Evolutionary conservation across 768 basidiomycete genomes (phyloP).

Genomic region (Lentinula aciculospora): DNA sequence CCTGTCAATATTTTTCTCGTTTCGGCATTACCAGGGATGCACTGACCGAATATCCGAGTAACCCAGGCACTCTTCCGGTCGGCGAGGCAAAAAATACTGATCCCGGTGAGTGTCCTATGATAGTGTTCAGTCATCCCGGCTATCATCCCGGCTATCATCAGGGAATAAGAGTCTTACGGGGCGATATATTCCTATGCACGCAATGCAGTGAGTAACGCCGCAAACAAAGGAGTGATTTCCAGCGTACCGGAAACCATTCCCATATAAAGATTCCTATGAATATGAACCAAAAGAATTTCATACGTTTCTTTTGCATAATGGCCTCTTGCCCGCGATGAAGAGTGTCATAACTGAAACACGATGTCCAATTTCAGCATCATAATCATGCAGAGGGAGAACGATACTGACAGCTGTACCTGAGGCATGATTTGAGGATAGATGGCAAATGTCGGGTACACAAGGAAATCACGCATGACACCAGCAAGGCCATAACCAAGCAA

Average conservation of each 20-base stretch:
- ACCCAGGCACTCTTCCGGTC: conserved; percentile 42
- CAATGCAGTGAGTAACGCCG: conserved; percentile 30
- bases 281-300: conserved; percentile 51
- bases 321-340: conserved; percentile 39
- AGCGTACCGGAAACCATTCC: conserved; percentile 47
- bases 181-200: conserved; percentile 15
- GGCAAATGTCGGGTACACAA: conserved; percentile 47
- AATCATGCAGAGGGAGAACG: neutral
- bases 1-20: neutral
- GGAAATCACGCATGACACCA: conserved; percentile 40
- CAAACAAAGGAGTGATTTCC: neutral
- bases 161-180: conserved; percentile 5
- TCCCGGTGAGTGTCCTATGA: conserved; percentile 43
- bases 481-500: conserved; percentile 33
- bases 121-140: neutral
- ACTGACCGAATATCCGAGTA: conserved; percentile 49
- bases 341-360: conserved; percentile 20
- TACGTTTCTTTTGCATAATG: conserved; percentile 42
- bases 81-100: conserved; percentile 54
- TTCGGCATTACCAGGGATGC: neutral
- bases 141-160: conserved; percentile 6
- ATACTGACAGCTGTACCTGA: conserved; percentile 27
- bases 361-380: conserved; percentile 17
- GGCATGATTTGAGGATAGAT: conserved; percentile 36
- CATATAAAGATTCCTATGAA: conserved; percentile 50